phyloP scores from a whole-genome alignment of 805 yeast species.

The Myxozyma kluyveri region DNA sequence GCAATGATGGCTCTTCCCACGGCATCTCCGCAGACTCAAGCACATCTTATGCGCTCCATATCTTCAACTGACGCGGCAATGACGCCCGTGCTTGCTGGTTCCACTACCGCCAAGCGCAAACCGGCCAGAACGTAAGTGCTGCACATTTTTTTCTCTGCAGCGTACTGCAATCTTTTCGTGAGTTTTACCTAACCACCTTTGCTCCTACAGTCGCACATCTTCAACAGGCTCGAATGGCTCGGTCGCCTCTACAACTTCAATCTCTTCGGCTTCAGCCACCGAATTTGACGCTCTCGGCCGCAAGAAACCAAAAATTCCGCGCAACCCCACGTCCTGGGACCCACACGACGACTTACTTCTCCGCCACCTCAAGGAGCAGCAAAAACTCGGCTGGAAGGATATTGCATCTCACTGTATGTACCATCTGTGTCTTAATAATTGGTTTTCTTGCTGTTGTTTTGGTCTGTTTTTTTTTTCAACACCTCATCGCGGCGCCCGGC shows the following conservation, averaged over 20 bases:
- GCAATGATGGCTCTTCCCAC: neutral
- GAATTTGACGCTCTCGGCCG: conserved; percentile 29
- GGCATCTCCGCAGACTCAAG: conserved; percentile 6
- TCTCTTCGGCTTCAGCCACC: conserved; percentile 13
- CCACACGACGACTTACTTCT: conserved; percentile 70
- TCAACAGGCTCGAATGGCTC: conserved; percentile 27
- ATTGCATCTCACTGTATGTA: conserved; percentile 60
- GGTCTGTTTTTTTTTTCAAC: neutral
- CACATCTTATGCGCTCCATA: neutral
- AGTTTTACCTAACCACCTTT: neutral
- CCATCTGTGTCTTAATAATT: neutral
- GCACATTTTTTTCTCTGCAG: neutral
- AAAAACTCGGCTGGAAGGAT: conserved; percentile 86
- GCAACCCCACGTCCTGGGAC: conserved; percentile 65
- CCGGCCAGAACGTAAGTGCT: conserved; percentile 21
- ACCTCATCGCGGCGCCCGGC: too few relatives aligned
- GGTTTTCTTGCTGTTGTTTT: neutral
- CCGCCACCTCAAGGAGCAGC: conserved; percentile 75
- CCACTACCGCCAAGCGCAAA: conserved; percentile 20
- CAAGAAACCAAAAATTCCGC: conserved; percentile 29
- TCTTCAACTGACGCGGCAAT: neutral
- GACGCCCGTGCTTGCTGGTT: neutral
- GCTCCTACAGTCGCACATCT: conserved; percentile 18
- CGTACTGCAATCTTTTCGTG: too few relatives aligned
- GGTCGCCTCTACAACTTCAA: conserved; percentile 18